Conservation (phyloP, 31 red algal species). For the Odonthalia washingtoniensis region DNA sequence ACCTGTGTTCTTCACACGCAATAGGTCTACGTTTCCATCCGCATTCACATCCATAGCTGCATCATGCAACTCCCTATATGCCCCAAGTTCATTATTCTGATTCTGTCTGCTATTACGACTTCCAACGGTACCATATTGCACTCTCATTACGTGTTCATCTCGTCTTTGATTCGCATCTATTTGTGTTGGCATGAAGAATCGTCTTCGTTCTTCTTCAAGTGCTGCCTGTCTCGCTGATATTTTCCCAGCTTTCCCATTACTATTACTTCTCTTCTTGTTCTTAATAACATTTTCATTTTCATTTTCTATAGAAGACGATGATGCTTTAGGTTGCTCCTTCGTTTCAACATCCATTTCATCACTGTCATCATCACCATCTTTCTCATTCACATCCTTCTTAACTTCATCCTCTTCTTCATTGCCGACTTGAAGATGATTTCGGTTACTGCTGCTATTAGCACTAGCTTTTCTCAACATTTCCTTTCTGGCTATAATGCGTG, state of each 20-base stretch:
- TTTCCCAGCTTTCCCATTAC: constrained; percentile 6
- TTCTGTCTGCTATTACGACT: too few relatives aligned
- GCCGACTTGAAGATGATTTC: background rate
- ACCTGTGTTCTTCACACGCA: constrained; percentile 68
- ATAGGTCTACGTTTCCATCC: constrained; percentile 76
- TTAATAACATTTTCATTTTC: too few relatives aligned
- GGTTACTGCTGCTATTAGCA: background rate
- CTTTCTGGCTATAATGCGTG: constrained; percentile 22
- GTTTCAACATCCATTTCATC: background rate
- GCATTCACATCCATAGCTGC: constrained; percentile 80
- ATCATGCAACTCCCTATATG: constrained; percentile 62
- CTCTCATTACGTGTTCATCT: constrained; percentile 37
- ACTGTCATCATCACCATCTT: background rate
- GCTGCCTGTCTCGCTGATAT: constrained; percentile 51
- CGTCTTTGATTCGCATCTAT: constrained; percentile 31
- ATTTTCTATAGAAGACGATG: too few relatives aligned
- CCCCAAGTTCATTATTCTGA: constrained; percentile 64
- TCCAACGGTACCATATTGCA: constrained; percentile 42
- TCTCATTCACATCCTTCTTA: background rate
- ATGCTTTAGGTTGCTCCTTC: background rate
- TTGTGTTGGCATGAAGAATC: constrained; percentile 60
- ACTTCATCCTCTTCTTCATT: background rate
- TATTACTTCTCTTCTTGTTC: background rate
- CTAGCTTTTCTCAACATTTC: background rate
- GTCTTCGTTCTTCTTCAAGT: constrained; percentile 59